Percentiles rank a stretch among this genome's conserved stretches.
phyloP scores from a whole-genome alignment of 1,139 yeast genomes.

The Casaregolazyma suthepensis region DNA sequence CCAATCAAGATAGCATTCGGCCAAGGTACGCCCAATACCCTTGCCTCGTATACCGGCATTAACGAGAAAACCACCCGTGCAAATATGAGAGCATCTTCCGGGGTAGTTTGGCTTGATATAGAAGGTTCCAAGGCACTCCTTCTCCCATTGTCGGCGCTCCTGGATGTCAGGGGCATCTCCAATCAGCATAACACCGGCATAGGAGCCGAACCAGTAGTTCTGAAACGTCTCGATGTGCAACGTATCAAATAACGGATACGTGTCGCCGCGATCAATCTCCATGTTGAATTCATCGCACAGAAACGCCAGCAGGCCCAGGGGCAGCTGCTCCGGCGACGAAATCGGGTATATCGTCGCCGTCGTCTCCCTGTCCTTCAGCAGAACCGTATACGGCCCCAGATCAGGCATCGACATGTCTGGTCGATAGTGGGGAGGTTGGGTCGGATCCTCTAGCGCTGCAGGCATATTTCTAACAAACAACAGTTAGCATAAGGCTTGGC shows the following conservation, averaged over 20 bases:
- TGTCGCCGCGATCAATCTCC: slow-evolving; percentile 86
- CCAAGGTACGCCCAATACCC: slow-evolving; percentile 81
- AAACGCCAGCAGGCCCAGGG: slow-evolving; percentile 71
- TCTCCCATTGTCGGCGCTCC: slow-evolving; percentile 68
- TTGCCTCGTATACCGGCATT: slow-evolving; percentile 91
- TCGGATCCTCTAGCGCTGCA: slow-evolving; percentile 40
- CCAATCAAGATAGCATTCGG: slow-evolving; percentile 85
- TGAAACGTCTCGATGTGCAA: slow-evolving; percentile 67
- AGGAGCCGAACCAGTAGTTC: slow-evolving; percentile 80
- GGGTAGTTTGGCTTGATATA: slow-evolving; percentile 84
- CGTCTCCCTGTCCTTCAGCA: slow-evolving; percentile 81
- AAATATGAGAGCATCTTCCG: slow-evolving; percentile 88
- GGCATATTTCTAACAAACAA: slow-evolving; percentile 21
- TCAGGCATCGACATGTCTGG: slow-evolving; percentile 33
- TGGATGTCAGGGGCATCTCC: slow-evolving; percentile 38
- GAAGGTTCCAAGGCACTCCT: slow-evolving; percentile 82
- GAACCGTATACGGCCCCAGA: slow-evolving; percentile 44
- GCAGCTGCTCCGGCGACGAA: slow-evolving; percentile 54
- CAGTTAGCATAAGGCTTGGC: neutral
- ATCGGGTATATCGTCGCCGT: slow-evolving; percentile 91
- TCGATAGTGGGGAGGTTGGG: slow-evolving; percentile 40
- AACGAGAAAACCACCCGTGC: slow-evolving; percentile 82
- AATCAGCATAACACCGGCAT: slow-evolving; percentile 75
- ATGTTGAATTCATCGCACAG: slow-evolving; percentile 87
- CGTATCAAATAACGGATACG: slow-evolving; percentile 77